phyloP scores from a whole-genome alignment of 176 grass and related monocot genomes.

The Raddia guianensis region DNA sequence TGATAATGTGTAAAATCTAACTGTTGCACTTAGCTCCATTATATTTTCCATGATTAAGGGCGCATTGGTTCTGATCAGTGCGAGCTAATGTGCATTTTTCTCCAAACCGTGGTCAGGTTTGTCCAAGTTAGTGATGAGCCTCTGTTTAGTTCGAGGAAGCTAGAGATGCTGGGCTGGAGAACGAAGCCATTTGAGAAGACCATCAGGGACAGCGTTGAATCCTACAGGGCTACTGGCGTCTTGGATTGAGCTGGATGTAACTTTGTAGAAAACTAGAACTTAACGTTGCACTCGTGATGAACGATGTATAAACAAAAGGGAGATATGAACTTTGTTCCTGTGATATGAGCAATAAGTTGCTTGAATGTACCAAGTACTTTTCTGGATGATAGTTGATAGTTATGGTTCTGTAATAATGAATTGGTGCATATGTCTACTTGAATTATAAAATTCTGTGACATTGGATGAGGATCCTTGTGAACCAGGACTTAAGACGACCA shows the following conservation, averaged over 20 bases:
- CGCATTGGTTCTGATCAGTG: not conserved
- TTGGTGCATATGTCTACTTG: not conserved
- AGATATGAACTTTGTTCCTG: not conserved
- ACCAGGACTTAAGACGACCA: not conserved
- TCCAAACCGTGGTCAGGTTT: conserved; percentile 29
- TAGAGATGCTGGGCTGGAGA: conserved; percentile 59
- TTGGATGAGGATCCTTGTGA: not conserved
- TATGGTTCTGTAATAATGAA: not conserved
- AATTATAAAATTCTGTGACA: not conserved
- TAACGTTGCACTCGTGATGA: not conserved
- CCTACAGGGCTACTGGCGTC: conserved; percentile 33
- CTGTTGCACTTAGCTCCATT: not conserved
- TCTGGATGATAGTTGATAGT: not conserved
- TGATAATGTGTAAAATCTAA: not conserved
- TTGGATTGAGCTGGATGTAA: not conserved
- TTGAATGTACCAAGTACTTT: not conserved
- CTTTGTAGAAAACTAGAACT: not conserved
- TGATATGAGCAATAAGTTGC: not conserved
- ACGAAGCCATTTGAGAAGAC: conserved; percentile 45
- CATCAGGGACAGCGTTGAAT: conserved; percentile 44
- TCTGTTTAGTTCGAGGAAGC: conserved; percentile 33
- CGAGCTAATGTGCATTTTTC: not conserved
- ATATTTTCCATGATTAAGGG: not conserved
- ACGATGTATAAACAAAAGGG: not conserved
- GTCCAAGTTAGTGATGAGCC: conserved; percentile 35